These are phyloP conservation scores for Tolypocladium album DNA, from an alignment of 2,329 filamentous ascomycete species.

Conservation along the genomic window DNA sequence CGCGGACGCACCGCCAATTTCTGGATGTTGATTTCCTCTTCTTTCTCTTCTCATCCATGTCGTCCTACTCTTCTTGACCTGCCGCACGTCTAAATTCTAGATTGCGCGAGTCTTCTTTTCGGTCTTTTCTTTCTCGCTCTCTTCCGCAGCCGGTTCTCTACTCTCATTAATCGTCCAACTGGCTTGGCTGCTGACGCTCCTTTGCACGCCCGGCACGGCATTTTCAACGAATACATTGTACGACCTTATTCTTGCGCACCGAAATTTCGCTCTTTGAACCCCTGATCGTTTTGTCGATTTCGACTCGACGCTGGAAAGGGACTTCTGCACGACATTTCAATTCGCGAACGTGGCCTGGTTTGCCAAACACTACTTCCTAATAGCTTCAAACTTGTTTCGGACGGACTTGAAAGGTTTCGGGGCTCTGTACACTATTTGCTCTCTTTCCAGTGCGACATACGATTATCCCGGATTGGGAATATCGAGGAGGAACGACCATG, in stretches of 20 bases:
- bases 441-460: not conserved
- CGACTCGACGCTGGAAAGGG: not conserved
- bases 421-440: not conserved
- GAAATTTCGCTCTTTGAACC: not conserved
- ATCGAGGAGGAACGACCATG: constrained; percentile 21
- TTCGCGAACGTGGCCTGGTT: not conserved
- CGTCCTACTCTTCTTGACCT: not conserved
- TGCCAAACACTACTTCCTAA: not conserved
- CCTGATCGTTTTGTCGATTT: not conserved
- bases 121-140: constrained; percentile 5
- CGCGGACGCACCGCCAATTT: not conserved
- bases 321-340: not conserved
- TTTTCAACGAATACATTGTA: not conserved
- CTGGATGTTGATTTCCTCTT: constrained; percentile 4
- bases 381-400: not conserved
- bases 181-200: constrained; percentile 47
- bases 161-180: constrained; percentile 35
- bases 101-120: not conserved
- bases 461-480: too few species aligned
- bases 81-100: not conserved
- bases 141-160: constrained; percentile 19
- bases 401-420: not conserved
- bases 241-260: not conserved
- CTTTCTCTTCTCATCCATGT: constrained; percentile 3
- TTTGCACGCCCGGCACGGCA: constrained; percentile 19